Evolutionary conservation across 306 rosid species (phyloP).

Genomic region (Citrullus colocynthis): DNA sequence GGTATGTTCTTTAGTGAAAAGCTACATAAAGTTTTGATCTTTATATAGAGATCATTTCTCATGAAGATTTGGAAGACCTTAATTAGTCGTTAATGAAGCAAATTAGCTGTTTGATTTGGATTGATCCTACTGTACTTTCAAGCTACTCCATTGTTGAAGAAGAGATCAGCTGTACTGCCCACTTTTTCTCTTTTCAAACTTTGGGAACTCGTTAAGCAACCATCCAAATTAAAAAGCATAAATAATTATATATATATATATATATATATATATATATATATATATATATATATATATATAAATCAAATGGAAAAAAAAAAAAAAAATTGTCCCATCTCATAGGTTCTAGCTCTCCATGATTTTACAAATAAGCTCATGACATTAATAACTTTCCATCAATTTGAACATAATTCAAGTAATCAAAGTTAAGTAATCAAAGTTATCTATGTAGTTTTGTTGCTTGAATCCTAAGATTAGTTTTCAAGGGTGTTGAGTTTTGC

Average conservation of each 20-base stretch:
- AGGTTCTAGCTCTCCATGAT: too few species aligned
- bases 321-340: too few species aligned
- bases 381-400: too few species aligned
- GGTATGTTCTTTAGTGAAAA: background rate
- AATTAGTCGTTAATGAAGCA: background rate
- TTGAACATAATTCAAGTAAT: too few species aligned
- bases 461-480: too few species aligned
- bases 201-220: background rate
- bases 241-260: background rate
- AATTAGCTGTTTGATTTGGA: background rate
- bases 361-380: too few species aligned
- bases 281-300: too few species aligned
- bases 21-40: background rate
- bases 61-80: background rate
- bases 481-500: too few species aligned
- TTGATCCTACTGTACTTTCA: slow-evolving; percentile 30
- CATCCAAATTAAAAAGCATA: background rate
- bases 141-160: slow-evolving; percentile 40
- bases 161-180: background rate
- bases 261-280: too few species aligned
- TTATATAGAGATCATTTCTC: background rate
- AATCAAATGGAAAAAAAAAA: too few species aligned
- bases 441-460: too few species aligned
- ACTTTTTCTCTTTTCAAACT: slow-evolving; percentile 20
- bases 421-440: too few species aligned